phyloP scores from a whole-genome alignment of 768 basidiomycete genomes.

The Cyclocybe aegerita region DNA sequence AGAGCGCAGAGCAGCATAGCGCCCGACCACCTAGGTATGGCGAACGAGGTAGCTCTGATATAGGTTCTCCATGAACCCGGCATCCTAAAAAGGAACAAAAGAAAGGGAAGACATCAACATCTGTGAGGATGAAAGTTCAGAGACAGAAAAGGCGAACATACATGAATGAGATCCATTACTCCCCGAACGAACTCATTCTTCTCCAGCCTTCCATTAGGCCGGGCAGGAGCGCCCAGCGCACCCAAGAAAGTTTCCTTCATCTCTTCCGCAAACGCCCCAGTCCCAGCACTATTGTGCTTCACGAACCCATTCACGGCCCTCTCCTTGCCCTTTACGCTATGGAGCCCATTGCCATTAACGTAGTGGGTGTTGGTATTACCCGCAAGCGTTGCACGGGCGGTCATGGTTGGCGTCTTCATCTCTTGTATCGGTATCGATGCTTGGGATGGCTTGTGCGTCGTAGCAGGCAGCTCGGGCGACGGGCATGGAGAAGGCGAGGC shows the following conservation, averaged over 20 bases:
- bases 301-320: constrained; percentile 21
- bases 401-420: constrained; percentile 29
- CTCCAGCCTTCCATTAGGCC: constrained; percentile 30
- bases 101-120: no score
- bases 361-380: neutral
- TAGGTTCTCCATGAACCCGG: no score
- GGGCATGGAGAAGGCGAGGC: constrained; percentile 23
- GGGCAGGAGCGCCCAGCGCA: constrained; percentile 20
- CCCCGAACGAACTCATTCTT: constrained; percentile 61
- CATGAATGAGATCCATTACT: constrained; percentile 60
- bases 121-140: no score
- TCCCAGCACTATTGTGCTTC: constrained; percentile 21
- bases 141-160: constrained; percentile 35
- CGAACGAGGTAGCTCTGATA: no score
- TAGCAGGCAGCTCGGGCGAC: constrained; percentile 11
- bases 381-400: constrained; percentile 17
- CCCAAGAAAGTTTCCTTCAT: constrained; percentile 29
- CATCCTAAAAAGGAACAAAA: no score
- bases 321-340: constrained; percentile 14
- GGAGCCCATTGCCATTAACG: constrained; percentile 11
- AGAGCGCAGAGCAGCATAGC: no score
- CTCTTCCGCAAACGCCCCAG: constrained; percentile 20
- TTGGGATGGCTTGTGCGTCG: neutral
- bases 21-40: no score
- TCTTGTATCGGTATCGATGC: constrained; percentile 12